Base-by-base conservation (phyloP, 371 early-diverging fungal species). In the Conidiobolus incongruus region DNA sequence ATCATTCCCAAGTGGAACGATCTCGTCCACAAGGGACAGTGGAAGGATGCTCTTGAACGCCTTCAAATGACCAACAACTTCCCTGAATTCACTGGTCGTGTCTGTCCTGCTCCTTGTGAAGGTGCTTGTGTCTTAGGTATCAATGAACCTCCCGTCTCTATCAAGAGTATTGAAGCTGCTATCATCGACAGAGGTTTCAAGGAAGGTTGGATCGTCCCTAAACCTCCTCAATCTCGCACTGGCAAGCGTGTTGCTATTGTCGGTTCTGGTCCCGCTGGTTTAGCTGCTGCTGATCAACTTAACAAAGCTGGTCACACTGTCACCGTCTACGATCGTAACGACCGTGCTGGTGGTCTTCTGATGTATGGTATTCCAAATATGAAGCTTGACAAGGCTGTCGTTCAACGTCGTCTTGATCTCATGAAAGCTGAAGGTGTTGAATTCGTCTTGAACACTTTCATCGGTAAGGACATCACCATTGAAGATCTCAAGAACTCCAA, bases 311-410 rank as follows among this genome's bases (percentile, higher is more conserved):
- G 96, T 15, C 91, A 95, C 61, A 37, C 43, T 10, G 90, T 92
- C 21, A 87, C 86, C 12, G 91, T 95, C 40, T 93, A 87, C 52
- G 96, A 95, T 55, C 77, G 93, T 45, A 87, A 90, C 44, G 93
- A 93, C 49, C 77, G 89, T 46, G 69, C 81, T 47, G 96, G 96
- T 55, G 96, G 96, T 41, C 62, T 95, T 40, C 66, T 95, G 52
- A 87, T 87, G 76, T 95, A 95, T 58, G 96, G 96, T 51, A 95
- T 95, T 47, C 96, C 96, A 45, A 93, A 95, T 68, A 95, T 95
- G 96, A 95, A 95, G 71, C 77, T 95, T 22, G 93, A 95, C 63
- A 93, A 92, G 72, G 65, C 66, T 43, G 54, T 89, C 45, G 92
- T 95, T 29, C 81, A 86, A 54, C 74, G 96, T 34, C 83, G 96